Evolutionary conservation across 768 basidiomycete genomes (phyloP).

Genomic region (Neoboletus brunneissimus): DNA sequence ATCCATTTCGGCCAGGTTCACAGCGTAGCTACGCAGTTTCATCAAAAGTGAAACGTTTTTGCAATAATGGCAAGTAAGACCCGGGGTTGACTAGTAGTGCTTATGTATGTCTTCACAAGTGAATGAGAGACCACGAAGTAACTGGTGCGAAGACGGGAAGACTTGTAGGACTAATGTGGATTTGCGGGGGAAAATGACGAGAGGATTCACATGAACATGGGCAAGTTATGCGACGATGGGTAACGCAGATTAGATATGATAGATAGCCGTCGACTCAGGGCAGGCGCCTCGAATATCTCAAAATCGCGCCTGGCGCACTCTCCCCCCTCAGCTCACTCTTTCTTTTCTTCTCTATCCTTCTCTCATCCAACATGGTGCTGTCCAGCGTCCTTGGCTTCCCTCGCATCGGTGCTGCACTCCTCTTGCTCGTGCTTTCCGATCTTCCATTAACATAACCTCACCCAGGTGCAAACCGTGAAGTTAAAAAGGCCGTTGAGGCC

Average conservation of each 20-base stretch:
- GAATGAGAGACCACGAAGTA: background rate
- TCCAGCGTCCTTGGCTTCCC: slow-evolving; percentile 92
- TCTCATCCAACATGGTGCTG: slow-evolving; percentile 53
- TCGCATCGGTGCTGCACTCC: slow-evolving; percentile 56
- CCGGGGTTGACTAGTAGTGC: no score
- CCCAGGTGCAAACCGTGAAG: slow-evolving; percentile 86
- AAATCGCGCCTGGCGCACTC: slow-evolving; percentile 23
- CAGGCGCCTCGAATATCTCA: slow-evolving; percentile 28
- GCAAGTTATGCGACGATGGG: background rate
- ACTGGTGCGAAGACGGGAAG: slow-evolving; percentile 6
- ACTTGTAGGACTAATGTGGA: background rate
- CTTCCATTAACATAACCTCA: slow-evolving; percentile 1
- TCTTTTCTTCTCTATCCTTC: slow-evolving; percentile 14
- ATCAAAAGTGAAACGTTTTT: background rate
- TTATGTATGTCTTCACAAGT: background rate
- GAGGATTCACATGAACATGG: slow-evolving; percentile 20
- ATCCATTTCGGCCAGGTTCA: no score
- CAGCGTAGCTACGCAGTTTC: background rate
- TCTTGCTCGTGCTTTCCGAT: background rate
- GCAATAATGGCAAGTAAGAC: background rate
- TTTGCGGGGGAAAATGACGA: background rate
- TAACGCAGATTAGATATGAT: slow-evolving; percentile 24
- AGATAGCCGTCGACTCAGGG: slow-evolving; percentile 31
- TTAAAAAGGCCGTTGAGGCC: slow-evolving; percentile 97
- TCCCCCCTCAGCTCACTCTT: slow-evolving; percentile 9